These are phyloP conservation scores for Osmozyma mogii DNA, from an alignment of 805 yeast genomes.

Conservation along the genomic window DNA sequence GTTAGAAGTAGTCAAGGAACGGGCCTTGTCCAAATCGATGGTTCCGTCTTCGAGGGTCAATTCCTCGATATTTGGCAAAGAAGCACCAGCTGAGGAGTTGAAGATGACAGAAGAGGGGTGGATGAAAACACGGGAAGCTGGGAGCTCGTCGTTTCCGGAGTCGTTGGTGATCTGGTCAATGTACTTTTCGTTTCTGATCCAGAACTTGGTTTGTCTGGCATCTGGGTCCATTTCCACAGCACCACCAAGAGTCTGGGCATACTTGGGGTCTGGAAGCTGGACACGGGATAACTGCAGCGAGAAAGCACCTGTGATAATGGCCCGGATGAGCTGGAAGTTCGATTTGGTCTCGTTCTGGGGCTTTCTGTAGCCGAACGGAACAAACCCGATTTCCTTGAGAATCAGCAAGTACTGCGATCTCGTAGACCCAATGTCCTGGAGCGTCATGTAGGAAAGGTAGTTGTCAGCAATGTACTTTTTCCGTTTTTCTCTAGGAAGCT, in stretches of 20 bases:
- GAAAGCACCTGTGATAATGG: slow-evolving; percentile 71
- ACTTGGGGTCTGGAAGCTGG: slow-evolving; percentile 77
- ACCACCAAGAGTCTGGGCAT: slow-evolving; percentile 60
- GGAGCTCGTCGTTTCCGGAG: slow-evolving; percentile 21
- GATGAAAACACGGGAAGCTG: slow-evolving; percentile 66
- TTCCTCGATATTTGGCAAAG: slow-evolving; percentile 12
- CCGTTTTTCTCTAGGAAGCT: slow-evolving; percentile 11
- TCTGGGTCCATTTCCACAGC: slow-evolving; percentile 84
- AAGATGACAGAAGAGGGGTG: slow-evolving; percentile 84
- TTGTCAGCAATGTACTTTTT: slow-evolving; percentile 47
- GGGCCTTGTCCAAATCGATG: slow-evolving; percentile 24
- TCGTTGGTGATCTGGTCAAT: slow-evolving; percentile 9
- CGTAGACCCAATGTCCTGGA: slow-evolving; percentile 67
- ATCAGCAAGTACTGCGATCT: slow-evolving; percentile 61
- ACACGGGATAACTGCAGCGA: slow-evolving; percentile 80
- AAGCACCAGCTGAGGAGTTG: slow-evolving; percentile 22
- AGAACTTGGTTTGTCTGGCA: slow-evolving; percentile 60
- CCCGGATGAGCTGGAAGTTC: slow-evolving; percentile 46
- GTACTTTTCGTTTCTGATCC: slow-evolving; percentile 60
- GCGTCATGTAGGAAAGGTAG: slow-evolving; percentile 50
- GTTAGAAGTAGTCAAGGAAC: slow-evolving; percentile 34
- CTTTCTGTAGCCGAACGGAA: slow-evolving; percentile 45
- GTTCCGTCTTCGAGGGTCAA: slow-evolving; percentile 33
- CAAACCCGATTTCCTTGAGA: slow-evolving; percentile 72
- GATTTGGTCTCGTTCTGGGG: slow-evolving; percentile 40